Evolutionary conservation across 768 basidiomycete genomes (phyloP).

Genomic region (Hebeloma cylindrosporum): DNA sequence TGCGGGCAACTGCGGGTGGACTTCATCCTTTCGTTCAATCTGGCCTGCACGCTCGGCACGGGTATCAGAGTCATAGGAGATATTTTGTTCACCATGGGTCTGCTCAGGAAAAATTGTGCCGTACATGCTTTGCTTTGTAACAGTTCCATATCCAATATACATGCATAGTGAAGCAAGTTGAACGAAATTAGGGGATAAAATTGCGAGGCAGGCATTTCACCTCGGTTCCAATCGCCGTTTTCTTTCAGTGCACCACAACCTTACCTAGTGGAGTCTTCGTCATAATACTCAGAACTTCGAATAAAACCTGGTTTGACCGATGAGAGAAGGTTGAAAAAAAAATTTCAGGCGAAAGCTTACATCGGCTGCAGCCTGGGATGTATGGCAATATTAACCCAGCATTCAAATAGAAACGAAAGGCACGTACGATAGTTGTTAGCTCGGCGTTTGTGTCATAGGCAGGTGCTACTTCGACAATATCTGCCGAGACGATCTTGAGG

Average conservation of each 20-base stretch:
- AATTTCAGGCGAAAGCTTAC: constrained; percentile 23
- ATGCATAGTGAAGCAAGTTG: neutral
- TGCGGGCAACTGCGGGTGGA: too few relatives aligned
- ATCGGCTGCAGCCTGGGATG: constrained; percentile 40
- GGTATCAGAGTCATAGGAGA: too few relatives aligned
- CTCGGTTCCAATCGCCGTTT: constrained; percentile 10
- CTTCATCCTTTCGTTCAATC: too few relatives aligned
- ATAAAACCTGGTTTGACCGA: constrained; percentile 57
- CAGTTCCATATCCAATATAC: too few relatives aligned
- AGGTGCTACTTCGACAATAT: constrained; percentile 84
- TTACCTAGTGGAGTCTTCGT: constrained; percentile 77
- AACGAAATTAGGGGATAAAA: constrained; percentile 2
- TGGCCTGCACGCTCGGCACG: too few relatives aligned
- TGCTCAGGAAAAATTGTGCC: too few relatives aligned
- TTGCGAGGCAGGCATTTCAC: constrained; percentile 5
- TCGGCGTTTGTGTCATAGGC: constrained; percentile 64
- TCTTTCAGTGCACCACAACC: constrained; percentile 22
- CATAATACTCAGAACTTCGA: constrained; percentile 77
- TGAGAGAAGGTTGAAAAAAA: constrained; percentile 2
- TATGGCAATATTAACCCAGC: constrained; percentile 13
- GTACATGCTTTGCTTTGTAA: too few relatives aligned
- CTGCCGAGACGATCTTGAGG: constrained; percentile 74
- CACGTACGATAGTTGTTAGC: constrained; percentile 30
- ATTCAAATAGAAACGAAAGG: constrained; percentile 10
- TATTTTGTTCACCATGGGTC: too few relatives aligned